These are phyloP conservation scores for Saksenaea oblongispora DNA, from an alignment of 371 early-diverging fungal species.

Conservation along the genomic window DNA sequence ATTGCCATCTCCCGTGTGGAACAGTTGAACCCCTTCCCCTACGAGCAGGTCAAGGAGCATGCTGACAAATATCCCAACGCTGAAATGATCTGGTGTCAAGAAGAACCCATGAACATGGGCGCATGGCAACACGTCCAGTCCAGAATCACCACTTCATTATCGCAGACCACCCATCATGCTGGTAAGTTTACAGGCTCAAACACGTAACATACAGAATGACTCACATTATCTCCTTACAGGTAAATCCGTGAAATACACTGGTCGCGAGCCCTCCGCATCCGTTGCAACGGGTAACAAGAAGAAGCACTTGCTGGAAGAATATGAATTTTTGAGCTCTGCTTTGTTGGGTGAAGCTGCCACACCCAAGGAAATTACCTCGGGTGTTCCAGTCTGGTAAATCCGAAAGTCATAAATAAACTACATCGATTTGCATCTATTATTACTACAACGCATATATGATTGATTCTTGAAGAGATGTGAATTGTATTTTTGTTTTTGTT, in stretches of 20 bases:
- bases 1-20: constrained; percentile 94
- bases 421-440: not conserved
- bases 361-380: constrained; percentile 67
- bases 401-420: not conserved
- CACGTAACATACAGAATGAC: too few species aligned
- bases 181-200: constrained; percentile 19
- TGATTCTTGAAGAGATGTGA: not conserved
- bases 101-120: constrained; percentile 95
- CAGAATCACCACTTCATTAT: constrained; percentile 78
- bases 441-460: not conserved
- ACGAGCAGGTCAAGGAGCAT: constrained; percentile 82
- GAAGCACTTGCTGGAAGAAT: constrained; percentile 93
- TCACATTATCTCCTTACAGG: constrained; percentile 14
- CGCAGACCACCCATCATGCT: constrained; percentile 69
- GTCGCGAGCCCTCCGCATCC: constrained; percentile 91
- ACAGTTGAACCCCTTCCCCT: constrained; percentile 96
- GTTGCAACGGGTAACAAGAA: constrained; percentile 98
- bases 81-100: constrained; percentile 93
- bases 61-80: constrained; percentile 90
- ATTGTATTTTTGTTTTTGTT: not conserved
- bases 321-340: constrained; percentile 80
- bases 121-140: constrained; percentile 89
- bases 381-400: constrained; percentile 71
- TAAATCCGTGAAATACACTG: constrained; percentile 81
- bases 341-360: constrained; percentile 72